Evolutionary conservation across 148 eudicot genomes (phyloP).

Genomic region (Arbutus unedo): DNA sequence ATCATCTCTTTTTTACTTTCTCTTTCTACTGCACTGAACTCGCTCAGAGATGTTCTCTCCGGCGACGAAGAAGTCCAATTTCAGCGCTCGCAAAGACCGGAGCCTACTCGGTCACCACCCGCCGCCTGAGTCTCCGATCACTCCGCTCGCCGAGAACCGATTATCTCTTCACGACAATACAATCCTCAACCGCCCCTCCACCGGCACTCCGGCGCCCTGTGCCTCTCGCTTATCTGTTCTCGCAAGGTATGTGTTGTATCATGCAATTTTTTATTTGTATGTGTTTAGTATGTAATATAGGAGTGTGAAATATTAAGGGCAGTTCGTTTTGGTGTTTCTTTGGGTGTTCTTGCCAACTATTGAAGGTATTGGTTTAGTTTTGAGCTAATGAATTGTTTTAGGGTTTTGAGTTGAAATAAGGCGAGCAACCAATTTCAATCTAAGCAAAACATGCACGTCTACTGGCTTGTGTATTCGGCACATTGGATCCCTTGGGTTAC

Average conservation of each 20-base stretch:
- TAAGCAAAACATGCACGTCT: neutral
- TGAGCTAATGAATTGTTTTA: neutral
- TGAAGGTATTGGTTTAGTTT: neutral
- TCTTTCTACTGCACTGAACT: neutral
- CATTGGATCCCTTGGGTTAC: neutral
- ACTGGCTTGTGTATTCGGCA: neutral
- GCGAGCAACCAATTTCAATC: neutral
- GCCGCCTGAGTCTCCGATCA: conserved; percentile 38
- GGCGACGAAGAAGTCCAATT: conserved; percentile 42
- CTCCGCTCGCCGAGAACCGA: conserved; percentile 44
- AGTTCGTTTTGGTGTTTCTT: neutral
- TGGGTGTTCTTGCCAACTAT: neutral
- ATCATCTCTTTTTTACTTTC: neutral
- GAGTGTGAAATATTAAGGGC: too few species aligned
- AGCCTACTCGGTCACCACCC: conserved; percentile 5
- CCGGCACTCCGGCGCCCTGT: conserved; percentile 98
- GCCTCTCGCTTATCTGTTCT: conserved; percentile 76
- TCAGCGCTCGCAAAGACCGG: conserved; percentile 34
- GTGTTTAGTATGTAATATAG: neutral
- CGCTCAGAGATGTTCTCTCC: conserved; percentile 58
- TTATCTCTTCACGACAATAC: conserved; percentile 17
- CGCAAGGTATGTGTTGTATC: conserved; percentile 47
- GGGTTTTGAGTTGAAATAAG: neutral
- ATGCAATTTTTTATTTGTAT: neutral
- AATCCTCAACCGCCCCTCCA: conserved; percentile 66